Evolutionary conservation across 2,329 filamentous ascomycete species (phyloP), one percentile per base, ranked within the genome.

Genomic region (Fusarium compactum): DNA sequence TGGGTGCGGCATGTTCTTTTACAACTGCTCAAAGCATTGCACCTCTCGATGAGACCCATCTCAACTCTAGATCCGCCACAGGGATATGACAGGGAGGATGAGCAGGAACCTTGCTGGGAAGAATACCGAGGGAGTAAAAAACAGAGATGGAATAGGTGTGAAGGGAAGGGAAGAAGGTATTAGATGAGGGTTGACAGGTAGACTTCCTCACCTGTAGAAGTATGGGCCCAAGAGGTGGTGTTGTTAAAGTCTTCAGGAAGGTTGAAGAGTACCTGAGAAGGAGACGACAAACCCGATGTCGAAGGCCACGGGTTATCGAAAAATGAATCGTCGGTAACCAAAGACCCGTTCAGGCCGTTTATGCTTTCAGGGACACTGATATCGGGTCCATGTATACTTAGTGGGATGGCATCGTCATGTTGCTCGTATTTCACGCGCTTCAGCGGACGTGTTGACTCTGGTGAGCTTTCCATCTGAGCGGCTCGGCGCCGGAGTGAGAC

Each of bases 351-450:
- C 20, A 72, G 40, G 41, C 61, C 62, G 45, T 63, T 51, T 27
- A 72, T 51, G 25, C 38, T 56, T 27, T 65, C 60, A 29, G 59
- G 38, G 18, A 51, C 29, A 34, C 52, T 61, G 58, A 73, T 69
- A 56, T 62, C 45, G 20, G 56, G 53, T 38, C 58, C 44, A 52
- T 63, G 22, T 57, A 70, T 60, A 58, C 61, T 62, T 57, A 65
- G 62, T 56, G 69, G 62, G 50, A 66, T 58, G 38, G 59, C 41
- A 46, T 67, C 59, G 58, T 67, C 65, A 59, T 69, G 67, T 45
- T 71, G 65, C 47, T 62, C 67, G 46, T 74, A 75, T 63, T 76
- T 77, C 59, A 75, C 64, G 57, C 75, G 75, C 75, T 77, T 77
- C 48, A 63, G 60, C 45, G 75, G 75, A 59, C 73, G 75, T 54